A percentile compares a stretch with the other conserved stretches of the same genome.
Conservation (phyloP, 441 rosid species). For the Cnidoscolus chayamansa region DNA sequence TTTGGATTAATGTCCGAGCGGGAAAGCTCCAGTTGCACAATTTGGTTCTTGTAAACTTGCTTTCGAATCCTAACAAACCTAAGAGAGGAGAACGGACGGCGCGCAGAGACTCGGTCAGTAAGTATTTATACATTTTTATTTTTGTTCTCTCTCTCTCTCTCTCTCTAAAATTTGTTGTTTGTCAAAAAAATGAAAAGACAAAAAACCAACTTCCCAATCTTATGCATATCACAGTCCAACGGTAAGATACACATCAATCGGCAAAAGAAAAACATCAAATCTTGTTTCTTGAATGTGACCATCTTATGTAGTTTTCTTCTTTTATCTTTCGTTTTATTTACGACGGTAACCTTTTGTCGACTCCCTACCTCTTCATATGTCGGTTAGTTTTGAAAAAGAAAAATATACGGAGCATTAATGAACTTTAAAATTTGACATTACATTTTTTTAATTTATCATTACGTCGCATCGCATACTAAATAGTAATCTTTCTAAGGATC, state of each 20-base stretch:
- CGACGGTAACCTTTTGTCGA: too few relatives aligned
- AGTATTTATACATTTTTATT: constrained; percentile 12
- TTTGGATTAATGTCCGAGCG: constrained; percentile 49
- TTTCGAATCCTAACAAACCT: constrained; percentile 22
- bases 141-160: too few relatives aligned
- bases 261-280: background rate
- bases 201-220: background rate
- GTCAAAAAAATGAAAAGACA: background rate
- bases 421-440: too few relatives aligned
- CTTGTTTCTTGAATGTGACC: background rate
- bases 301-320: background rate
- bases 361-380: too few relatives aligned
- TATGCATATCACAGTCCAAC: background rate
- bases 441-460: too few relatives aligned
- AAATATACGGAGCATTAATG: too few relatives aligned
- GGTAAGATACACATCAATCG: background rate
- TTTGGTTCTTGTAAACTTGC: constrained; percentile 2
- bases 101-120: background rate
- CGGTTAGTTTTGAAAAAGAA: too few relatives aligned
- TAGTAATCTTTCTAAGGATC: too few relatives aligned
- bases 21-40: constrained; percentile 22
- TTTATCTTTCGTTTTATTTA: too few relatives aligned
- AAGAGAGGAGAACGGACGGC: constrained; percentile 14
- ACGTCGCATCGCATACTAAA: too few relatives aligned
- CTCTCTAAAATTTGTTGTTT: background rate